Evolutionary conservation across 768 basidiomycete species (phyloP).

Genomic region (Scleroderma citrinum): DNA sequence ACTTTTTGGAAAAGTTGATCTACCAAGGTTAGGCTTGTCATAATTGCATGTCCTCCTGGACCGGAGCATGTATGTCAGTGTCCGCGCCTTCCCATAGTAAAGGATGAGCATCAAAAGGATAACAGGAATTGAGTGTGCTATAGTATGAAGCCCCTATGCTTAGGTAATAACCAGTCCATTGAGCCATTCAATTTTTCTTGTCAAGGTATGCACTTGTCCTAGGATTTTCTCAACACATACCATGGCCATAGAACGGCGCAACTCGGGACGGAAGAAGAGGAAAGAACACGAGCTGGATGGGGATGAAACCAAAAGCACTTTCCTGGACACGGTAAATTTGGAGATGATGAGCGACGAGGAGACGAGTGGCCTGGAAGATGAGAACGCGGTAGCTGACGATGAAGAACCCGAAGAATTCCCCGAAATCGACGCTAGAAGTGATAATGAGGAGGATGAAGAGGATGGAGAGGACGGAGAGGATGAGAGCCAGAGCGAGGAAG

Average conservation of each 20-base stretch:
- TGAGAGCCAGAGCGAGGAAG: conserved; percentile 26
- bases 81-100: too few species aligned
- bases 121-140: too few species aligned
- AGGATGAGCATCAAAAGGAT: too few species aligned
- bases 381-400: conserved; percentile 38
- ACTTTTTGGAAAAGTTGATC: too few species aligned
- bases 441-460: conserved; percentile 31
- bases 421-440: conserved; percentile 52
- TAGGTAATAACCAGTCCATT: background rate
- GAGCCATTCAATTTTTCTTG: too few species aligned
- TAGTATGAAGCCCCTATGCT: background rate
- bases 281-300: conserved; percentile 43
- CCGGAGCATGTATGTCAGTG: too few species aligned
- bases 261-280: conserved; percentile 48
- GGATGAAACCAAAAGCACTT: conserved; percentile 24
- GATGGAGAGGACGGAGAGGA: conserved; percentile 29
- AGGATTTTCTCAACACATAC: too few species aligned
- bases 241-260: conserved; percentile 31
- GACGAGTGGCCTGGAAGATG: conserved; percentile 30
- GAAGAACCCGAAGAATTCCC: conserved; percentile 71
- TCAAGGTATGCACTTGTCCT: too few species aligned
- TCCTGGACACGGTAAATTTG: conserved; percentile 41
- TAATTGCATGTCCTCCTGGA: too few species aligned
- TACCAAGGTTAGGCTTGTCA: too few species aligned
- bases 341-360: conserved; percentile 79